These are phyloP conservation scores for Boletales sp. DNA, from an alignment of 768 basidiomycete species.

Conservation along the genomic window DNA sequence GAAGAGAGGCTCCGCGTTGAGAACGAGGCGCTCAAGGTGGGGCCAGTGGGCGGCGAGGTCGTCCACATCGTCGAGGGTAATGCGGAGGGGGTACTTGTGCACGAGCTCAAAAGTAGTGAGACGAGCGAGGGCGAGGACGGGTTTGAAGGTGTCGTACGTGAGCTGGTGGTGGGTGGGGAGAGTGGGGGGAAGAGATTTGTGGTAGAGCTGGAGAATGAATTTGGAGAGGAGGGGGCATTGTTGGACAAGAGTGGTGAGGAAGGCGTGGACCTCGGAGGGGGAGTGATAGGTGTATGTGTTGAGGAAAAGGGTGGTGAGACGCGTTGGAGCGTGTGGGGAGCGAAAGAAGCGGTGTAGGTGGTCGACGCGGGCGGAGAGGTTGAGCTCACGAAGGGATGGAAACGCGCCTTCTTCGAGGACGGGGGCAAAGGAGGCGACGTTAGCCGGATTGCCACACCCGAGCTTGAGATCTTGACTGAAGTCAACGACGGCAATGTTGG, in stretches of 20 bases:
- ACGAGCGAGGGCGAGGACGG: slow-evolving; percentile 31
- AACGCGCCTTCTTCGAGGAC: slow-evolving; percentile 46
- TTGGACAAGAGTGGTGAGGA: slow-evolving; percentile 44
- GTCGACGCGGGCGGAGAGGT: slow-evolving; percentile 41
- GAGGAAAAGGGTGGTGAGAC: slow-evolving; percentile 49
- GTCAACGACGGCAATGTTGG: slow-evolving; percentile 44
- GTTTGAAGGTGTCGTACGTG: slow-evolving; percentile 34
- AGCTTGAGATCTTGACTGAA: slow-evolving; percentile 50
- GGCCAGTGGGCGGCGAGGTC: slow-evolving; percentile 45
- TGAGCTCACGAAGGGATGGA: slow-evolving; percentile 51
- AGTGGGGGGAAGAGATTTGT: slow-evolving; percentile 12
- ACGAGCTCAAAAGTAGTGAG: slow-evolving; percentile 32
- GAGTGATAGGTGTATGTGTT: slow-evolving; percentile 46
- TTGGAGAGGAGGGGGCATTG: slow-evolving; percentile 45
- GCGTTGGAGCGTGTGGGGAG: slow-evolving; percentile 42
- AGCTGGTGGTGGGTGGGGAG: slow-evolving; percentile 26
- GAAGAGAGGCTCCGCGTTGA: slow-evolving; percentile 47
- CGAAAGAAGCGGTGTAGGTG: slow-evolving; percentile 46
- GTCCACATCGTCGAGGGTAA: slow-evolving; percentile 43
- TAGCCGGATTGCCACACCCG: slow-evolving; percentile 43
- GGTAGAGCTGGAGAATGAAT: slow-evolving; percentile 38
- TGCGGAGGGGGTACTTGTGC: slow-evolving; percentile 27
- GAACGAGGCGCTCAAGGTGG: slow-evolving; percentile 38
- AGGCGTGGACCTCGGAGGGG: slow-evolving; percentile 37
- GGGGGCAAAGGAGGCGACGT: slow-evolving; percentile 45